These are phyloP conservation scores for Quercus wislizeni DNA, from an alignment of 306 rosid species.

Conservation along the genomic window DNA sequence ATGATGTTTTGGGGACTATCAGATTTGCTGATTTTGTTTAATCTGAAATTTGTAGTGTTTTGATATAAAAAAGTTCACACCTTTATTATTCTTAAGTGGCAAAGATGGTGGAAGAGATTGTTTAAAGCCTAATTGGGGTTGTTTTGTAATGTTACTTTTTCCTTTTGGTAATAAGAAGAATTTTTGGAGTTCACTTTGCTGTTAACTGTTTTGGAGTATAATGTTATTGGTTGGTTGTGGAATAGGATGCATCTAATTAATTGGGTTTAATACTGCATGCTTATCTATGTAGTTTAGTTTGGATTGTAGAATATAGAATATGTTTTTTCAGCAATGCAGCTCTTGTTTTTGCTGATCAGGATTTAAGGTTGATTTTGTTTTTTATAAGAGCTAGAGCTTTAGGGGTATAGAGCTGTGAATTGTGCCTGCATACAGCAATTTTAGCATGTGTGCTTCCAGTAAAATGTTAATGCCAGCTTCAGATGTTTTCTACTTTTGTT, in stretches of 20 bases:
- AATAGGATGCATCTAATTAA: neutral
- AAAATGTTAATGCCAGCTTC: neutral
- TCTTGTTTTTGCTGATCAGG: neutral
- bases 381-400: neutral
- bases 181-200: conserved; percentile 9
- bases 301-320: neutral
- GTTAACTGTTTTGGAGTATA: neutral
- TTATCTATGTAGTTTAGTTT: neutral
- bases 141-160: neutral
- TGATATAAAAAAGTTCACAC: neutral
- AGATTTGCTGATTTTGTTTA: neutral
- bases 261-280: neutral
- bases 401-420: neutral
- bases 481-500: neutral
- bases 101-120: neutral
- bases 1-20: conserved; percentile 10
- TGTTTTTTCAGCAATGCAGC: neutral
- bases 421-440: neutral
- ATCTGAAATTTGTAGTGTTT: neutral
- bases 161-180: neutral
- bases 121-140: conserved; percentile 8
- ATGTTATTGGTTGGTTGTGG: neutral
- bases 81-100: neutral
- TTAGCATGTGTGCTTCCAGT: neutral
- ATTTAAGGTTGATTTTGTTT: neutral